Percentiles rank a stretch among this genome's conserved stretches.
Conservation (phyloP, 1,284 basidiomycete genomes). For the Neolentinus lepideus region DNA sequence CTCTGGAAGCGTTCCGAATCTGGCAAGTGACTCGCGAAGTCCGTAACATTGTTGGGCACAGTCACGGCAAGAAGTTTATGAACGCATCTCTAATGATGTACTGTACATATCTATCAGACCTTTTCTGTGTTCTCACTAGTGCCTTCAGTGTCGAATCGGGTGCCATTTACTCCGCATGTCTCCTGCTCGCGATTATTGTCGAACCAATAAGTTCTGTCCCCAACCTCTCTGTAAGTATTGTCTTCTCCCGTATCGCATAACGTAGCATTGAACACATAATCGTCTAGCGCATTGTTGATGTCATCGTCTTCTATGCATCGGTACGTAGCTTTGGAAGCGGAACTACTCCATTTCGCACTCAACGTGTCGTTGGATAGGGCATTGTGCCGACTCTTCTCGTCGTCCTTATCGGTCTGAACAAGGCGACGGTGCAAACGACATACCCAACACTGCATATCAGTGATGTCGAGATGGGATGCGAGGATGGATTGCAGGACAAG, state of each 20-base stretch:
- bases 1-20: neutral
- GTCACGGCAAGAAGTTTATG: neutral
- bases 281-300: neutral
- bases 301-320: neutral
- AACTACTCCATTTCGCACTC: neutral
- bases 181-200: neutral
- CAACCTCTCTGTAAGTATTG: neutral
- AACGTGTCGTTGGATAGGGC: neutral
- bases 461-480: too few relatives aligned
- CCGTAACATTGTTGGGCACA: neutral
- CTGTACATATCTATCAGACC: neutral
- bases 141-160: neutral
- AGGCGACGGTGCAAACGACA: neutral
- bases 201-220: neutral
- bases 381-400: neutral
- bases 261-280: neutral
- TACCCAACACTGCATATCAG: too few relatives aligned
- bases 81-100: neutral
- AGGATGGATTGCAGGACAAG: too few relatives aligned
- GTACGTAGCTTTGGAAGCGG: neutral
- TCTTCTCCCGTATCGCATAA: neutral
- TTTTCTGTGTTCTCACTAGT: neutral
- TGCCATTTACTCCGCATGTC: neutral
- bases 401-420: neutral
- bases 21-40: neutral